phyloP scores from a whole-genome alignment of 2,329 filamentous ascomycete species.

The Ascosphaera acerosa region DNA sequence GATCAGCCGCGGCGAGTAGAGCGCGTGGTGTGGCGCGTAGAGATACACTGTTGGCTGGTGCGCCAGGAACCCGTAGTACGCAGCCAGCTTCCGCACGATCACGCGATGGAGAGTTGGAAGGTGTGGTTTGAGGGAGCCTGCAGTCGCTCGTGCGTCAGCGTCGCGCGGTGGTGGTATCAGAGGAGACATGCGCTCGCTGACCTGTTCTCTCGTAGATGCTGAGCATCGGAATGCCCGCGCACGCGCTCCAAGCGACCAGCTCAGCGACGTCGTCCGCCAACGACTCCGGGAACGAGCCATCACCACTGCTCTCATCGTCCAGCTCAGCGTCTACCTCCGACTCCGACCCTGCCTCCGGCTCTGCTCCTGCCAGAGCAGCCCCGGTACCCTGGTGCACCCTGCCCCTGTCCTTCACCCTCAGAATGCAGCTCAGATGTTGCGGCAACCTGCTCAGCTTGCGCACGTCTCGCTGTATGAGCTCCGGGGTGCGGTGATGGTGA shows the following conservation, averaged over 20 bases:
- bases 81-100: conserved; percentile 52
- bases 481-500: conserved; percentile 87
- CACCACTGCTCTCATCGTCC: background rate
- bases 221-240: conserved; percentile 62
- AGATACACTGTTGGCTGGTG: conserved; percentile 46
- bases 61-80: conserved; percentile 52
- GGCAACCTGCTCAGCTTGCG: conserved; percentile 48
- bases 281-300: conserved; percentile 36
- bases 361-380: too few species aligned
- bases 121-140: conserved; percentile 71
- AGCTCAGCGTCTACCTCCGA: too few species aligned
- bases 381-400: too few species aligned
- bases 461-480: conserved; percentile 75
- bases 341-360: too few species aligned
- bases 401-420: conserved; percentile 46
- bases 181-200: too few species aligned
- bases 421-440: conserved; percentile 64
- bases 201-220: conserved; percentile 85
- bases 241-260: conserved; percentile 76
- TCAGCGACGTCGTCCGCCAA: conserved; percentile 80
- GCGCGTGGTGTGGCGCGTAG: conserved; percentile 42
- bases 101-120: conserved; percentile 62
- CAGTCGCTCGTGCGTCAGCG: too few species aligned
- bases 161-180: too few species aligned
- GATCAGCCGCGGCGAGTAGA: conserved; percentile 9